Percentiles rank a stretch among this genome's conserved stretches.
Conservation (phyloP, 306 rosid species). For the Nissolia schottii region DNA sequence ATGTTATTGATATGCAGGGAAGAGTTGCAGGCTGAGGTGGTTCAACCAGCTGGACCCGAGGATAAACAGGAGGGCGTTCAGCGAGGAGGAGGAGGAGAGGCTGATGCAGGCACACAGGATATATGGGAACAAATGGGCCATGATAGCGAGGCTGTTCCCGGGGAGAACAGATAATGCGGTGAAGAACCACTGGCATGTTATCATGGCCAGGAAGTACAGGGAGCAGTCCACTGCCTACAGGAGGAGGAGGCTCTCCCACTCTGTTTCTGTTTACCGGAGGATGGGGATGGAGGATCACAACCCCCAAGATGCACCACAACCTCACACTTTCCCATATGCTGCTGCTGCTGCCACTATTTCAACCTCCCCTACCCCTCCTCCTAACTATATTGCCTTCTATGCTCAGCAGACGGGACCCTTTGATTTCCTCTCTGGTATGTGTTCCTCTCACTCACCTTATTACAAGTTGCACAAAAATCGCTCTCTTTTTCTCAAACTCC, state of each 20-base stretch:
- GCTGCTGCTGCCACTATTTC: too few species aligned
- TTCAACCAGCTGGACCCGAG: conserved; percentile 99
- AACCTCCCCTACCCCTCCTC: conserved; percentile 29
- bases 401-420: conserved; percentile 43
- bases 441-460: background rate
- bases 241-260: conserved; percentile 72
- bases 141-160: conserved; percentile 95
- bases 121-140: conserved; percentile 99
- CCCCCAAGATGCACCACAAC: too few species aligned
- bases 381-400: conserved; percentile 23
- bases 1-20: too few species aligned
- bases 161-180: conserved; percentile 98
- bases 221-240: conserved; percentile 87
- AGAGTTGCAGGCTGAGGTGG: conserved; percentile 96
- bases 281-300: too few species aligned
- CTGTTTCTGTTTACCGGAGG: conserved; percentile 55
- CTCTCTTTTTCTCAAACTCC: background rate
- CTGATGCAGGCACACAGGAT: conserved; percentile 93
- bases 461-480: background rate
- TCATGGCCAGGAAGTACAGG: conserved; percentile 92
- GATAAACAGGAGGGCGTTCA: conserved; percentile 83
- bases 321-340: too few species aligned
- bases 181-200: conserved; percentile 98
- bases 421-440: conserved; percentile 58
- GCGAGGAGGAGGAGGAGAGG: conserved; percentile 89